Evolutionary conservation across 2,329 filamentous ascomycete genomes (phyloP), one percentile per base, ranked within the genome.

Genomic region (Orbilia javanica): DNA sequence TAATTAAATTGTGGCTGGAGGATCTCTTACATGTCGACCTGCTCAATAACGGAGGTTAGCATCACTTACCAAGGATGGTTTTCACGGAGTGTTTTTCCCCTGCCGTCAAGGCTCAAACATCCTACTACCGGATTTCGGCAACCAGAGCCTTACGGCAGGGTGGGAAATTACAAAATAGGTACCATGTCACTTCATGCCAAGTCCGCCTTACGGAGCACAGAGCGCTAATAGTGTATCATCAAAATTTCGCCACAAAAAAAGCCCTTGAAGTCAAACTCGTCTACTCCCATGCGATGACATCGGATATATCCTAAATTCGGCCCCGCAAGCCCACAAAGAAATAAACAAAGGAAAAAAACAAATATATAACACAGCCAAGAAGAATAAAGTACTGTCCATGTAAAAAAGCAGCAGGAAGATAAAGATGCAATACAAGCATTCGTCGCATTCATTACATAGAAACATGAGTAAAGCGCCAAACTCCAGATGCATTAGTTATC

Each of bases 281-380:
- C 25, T 29, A 48, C 31, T 20, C 15, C 25, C 39, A 34, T 48
- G 22, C 42, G 48, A 48, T 46, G 20, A 39, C 22, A 64, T 48
- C 36, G 36, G 60, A 48, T 64, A 29, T 64, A 48, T 31, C 13
- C 42, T 48, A 34, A 15, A 64, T 64, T 46, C 18, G 25, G 36
- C 42, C 22, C 34, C 7, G 25, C 25, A 48, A 34, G 31, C 15
- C 39, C 22, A 5, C 8, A 39, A 39, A 39, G n/a, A 50, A 52
- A 36, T 25, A 52, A 18, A n/a, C n/a, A n/a, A n/a, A n/a, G n/a
- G n/a, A n/a, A n/a, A n/a, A n/a, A n/a, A n/a, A n/a, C n/a, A n/a
- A n/a, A n/a, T n/a, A n/a, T 65, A 48, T 73, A 65, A 60, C n/a
- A 73, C 46, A 73, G 5, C 44, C 57, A 73, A 65, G 69, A 73